Evolutionary conservation across 2,329 filamentous ascomycete genomes (phyloP), one percentile per base, ranked within the genome.

Genomic region (Malbranchea zuffiana): DNA sequence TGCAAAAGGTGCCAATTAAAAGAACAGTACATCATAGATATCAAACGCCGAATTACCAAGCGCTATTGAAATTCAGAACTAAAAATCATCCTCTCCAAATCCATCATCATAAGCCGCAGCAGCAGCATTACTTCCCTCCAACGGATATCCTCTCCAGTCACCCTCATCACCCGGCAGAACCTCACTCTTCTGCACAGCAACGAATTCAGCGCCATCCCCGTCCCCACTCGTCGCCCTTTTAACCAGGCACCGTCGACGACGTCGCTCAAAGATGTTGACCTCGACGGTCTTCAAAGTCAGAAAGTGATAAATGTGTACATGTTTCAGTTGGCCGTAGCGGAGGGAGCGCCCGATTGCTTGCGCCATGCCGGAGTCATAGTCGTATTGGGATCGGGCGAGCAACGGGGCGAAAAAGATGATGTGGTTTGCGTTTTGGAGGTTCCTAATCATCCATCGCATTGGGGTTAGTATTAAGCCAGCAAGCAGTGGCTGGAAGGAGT

Each of bases 341-440:
- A 68, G 63, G 6, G 67, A 65, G 24, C 78, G 68, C 2, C 77
- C 78, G 13, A 80, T 72, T 0, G 75, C 75, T 43, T 82, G 78
- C 0, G 63, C 68, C 69, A 78, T 78, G 0, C 67, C 63, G 0
- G 70, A 62, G 0, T 72, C 62, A 48, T 77, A 80, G 4, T 66
- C 59, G 29, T 72, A 65, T 31, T 72, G 65, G 0, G 62, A 66
- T 23, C 59, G 50, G 0, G 65, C 57, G 1, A 74, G 55, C 6
- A 76, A 53, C 0, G 76, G 75, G 0, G 68, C 65, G 2, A 78
- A 52, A 51, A 82, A 81, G 20, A 82, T 66, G 23, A 80, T 60
- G 40, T 81, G 74, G 43, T 78, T 80, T 0, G 75, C 75, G 25
- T 66, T 67, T 31, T 74, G 71, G 1, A 82, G 55, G 44, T 82